A percentile compares a stretch with the other conserved stretches of the same genome.
Conservation (phyloP, 108 stramenopile species). For the Ochromonas danica region DNA sequence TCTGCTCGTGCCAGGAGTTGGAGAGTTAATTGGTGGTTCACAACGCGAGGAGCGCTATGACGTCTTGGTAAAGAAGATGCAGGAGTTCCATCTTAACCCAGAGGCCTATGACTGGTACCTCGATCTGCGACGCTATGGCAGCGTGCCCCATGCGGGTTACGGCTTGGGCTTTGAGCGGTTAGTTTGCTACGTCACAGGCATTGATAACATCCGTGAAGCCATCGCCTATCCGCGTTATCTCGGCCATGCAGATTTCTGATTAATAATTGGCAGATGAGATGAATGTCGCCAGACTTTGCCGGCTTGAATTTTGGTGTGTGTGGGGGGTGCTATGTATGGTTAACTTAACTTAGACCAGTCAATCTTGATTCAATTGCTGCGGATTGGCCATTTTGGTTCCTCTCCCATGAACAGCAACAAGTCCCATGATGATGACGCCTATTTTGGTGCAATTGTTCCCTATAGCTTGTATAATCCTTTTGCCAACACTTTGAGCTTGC, state of each 20-base stretch:
- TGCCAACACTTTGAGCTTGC: not conserved
- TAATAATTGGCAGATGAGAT: no score
- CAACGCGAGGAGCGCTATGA: conserved; percentile 86
- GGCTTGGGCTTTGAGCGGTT: conserved; percentile 98
- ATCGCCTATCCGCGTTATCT: conserved; percentile 96
- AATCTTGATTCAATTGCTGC: no score
- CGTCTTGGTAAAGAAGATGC: conserved; percentile 80
- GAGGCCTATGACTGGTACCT: conserved; percentile 83
- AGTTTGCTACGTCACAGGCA: conserved; percentile 92
- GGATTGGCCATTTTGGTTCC: no score
- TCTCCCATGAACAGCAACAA: no score
- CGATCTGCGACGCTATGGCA: conserved; percentile 69
- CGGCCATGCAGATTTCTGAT: conserved; percentile 90
- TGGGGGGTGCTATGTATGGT: no score
- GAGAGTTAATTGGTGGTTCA: conserved; percentile 96
- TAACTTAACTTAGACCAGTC: no score
- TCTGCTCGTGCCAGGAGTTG: conserved; percentile 95
- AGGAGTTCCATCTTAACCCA: conserved; percentile 72
- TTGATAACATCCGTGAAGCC: conserved; percentile 97
- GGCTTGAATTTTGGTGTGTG: no score
- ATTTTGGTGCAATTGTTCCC: no score
- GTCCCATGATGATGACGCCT: no score
- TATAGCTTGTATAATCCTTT: not conserved
- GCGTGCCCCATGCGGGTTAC: conserved; percentile 97
- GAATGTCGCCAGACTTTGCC: no score